Conservation (phyloP, 805 yeast genomes). For the Tanozyma kutaoensis region DNA sequence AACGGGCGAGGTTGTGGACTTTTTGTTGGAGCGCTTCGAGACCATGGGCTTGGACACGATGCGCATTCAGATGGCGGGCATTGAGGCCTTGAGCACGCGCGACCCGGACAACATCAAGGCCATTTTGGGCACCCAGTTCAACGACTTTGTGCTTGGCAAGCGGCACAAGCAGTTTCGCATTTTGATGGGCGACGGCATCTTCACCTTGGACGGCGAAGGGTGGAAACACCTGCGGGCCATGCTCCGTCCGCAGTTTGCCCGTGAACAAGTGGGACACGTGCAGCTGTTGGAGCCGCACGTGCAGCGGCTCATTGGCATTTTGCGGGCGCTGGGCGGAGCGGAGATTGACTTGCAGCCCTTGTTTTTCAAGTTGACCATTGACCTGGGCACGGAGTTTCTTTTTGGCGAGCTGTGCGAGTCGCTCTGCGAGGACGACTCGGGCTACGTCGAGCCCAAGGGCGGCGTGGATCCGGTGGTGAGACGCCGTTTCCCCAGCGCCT, state of each 20-base stretch:
- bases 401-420: no score
- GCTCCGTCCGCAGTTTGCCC: slow-evolving; percentile 15
- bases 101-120: slow-evolving; percentile 8
- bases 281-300: slow-evolving; percentile 12
- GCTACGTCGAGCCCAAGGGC: no score
- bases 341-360: slow-evolving; percentile 6
- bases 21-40: slow-evolving; percentile 3
- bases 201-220: slow-evolving; percentile 14
- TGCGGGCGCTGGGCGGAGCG: no score
- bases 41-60: slow-evolving; percentile 1
- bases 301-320: no score
- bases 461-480: no score
- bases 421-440: no score
- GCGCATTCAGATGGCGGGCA: slow-evolving; percentile 3
- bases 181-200: slow-evolving; percentile 13
- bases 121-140: slow-evolving; percentile 13
- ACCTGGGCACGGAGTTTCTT: slow-evolving; percentile 7
- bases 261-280: slow-evolving; percentile 15
- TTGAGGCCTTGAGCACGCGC: not conserved
- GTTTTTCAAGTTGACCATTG: slow-evolving; percentile 7
- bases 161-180: slow-evolving; percentile 10
- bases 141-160: slow-evolving; percentile 11
- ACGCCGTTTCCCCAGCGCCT: slow-evolving; percentile 4
- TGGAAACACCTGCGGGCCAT: slow-evolving; percentile 15
- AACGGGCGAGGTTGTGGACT: slow-evolving; percentile 13